phyloP scores from a whole-genome alignment of 2,329 filamentous ascomycete genomes.

The Hirsutella rhossiliensis region DNA sequence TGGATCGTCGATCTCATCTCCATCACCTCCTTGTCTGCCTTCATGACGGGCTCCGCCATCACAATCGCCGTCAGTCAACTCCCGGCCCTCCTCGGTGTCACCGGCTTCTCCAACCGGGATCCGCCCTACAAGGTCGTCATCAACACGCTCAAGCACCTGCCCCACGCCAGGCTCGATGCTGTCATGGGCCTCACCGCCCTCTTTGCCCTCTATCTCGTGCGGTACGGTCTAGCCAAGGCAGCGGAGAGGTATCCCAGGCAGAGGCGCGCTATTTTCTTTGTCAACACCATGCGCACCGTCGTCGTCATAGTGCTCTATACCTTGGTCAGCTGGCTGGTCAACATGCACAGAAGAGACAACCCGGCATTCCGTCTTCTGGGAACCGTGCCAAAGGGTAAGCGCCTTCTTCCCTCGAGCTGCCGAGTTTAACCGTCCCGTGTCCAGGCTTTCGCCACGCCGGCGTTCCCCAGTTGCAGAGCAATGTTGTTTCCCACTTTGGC shows the following conservation, averaged over 20 bases:
- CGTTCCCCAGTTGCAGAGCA: constrained; percentile 54
- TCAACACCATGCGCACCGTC: constrained; percentile 78
- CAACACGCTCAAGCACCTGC: constrained; percentile 65
- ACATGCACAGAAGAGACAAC: constrained; percentile 50
- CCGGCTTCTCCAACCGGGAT: constrained; percentile 60
- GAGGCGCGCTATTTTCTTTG: constrained; percentile 74
- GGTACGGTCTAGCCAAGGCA: constrained; percentile 48
- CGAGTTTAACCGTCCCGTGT: not conserved
- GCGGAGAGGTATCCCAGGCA: constrained; percentile 58
- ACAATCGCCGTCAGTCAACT: constrained; percentile 81
- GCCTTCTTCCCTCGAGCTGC: not conserved
- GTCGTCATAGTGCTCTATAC: constrained; percentile 91
- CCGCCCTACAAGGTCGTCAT: constrained; percentile 75
- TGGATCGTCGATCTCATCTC: constrained; percentile 93
- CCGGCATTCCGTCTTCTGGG: constrained; percentile 66
- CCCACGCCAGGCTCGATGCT: constrained; percentile 59
- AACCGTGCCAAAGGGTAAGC: constrained; percentile 55
- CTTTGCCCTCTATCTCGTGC: constrained; percentile 63
- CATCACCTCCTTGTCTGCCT: constrained; percentile 78
- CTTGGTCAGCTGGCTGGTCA: constrained; percentile 76
- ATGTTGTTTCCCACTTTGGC: constrained; percentile 57
- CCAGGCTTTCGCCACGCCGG: constrained; percentile 67
- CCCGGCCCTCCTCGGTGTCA: constrained; percentile 68
- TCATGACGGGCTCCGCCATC: constrained; percentile 93
- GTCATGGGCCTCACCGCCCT: constrained; percentile 81